phyloP scores from a whole-genome alignment of 345 rosid species.

The Atalantia buxifolia region DNA sequence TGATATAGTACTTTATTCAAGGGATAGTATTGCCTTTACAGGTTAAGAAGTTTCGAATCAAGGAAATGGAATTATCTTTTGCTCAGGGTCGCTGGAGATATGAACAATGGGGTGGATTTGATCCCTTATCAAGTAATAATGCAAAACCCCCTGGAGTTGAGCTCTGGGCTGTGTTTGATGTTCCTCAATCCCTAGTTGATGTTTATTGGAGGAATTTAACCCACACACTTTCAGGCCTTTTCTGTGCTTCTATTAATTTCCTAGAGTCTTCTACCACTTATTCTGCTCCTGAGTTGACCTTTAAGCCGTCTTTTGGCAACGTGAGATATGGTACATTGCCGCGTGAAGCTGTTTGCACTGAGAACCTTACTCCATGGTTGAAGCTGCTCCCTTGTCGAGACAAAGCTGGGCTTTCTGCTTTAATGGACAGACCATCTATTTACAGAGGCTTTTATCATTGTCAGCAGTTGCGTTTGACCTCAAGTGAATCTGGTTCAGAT shows the following conservation, averaged over 20 bases:
- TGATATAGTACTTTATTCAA: neutral
- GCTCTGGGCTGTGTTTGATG: conserved; percentile 95
- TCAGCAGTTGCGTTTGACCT: conserved; percentile 67
- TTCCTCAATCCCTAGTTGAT: conserved; percentile 66
- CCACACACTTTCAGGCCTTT: conserved; percentile 86
- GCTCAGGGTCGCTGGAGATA: conserved; percentile 99
- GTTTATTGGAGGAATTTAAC: conserved; percentile 88
- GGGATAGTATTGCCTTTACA: conserved; percentile 27
- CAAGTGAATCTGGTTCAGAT: conserved; percentile 31
- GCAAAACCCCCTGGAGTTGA: conserved; percentile 98
- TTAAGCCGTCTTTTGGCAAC: conserved; percentile 50
- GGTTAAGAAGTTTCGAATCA: conserved; percentile 71
- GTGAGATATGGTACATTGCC: conserved; percentile 88
- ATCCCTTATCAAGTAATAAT: conserved; percentile 73
- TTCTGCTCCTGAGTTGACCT: conserved; percentile 82
- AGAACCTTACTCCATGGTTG: conserved; percentile 97
- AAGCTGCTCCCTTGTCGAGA: conserved; percentile 97
- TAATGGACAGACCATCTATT: conserved; percentile 90
- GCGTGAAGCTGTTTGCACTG: conserved; percentile 98
- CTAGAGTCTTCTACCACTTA: conserved; percentile 77
- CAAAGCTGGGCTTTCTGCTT: conserved; percentile 73
- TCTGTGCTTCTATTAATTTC: conserved; percentile 92
- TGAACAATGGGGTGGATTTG: conserved; percentile 97
- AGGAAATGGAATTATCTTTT: conserved; percentile 94
- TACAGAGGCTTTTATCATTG: conserved; percentile 93